Evolutionary conservation across 768 basidiomycete genomes (phyloP), one percentile per base, ranked within the genome.

Genomic region (Calocera cornea): DNA sequence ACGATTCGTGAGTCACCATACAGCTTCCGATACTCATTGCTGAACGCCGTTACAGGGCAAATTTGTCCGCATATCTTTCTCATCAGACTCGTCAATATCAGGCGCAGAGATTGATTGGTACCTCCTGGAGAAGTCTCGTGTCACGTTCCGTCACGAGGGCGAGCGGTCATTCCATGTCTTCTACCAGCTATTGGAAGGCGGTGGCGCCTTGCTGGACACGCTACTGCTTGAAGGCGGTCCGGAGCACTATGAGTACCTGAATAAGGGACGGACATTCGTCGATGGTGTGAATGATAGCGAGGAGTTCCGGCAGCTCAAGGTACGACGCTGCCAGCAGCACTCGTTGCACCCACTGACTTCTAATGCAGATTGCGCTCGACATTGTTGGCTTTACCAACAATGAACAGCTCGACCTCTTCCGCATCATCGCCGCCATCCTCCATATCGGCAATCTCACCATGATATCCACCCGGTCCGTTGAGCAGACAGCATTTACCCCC

Each of bases 71-170:
- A 98, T 99, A 69, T 89, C 88, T 74, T 99, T 99, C 77, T 85
- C 91, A 0, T 87, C 90, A 0, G 87, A 90, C 70, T 95, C 95
- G 1, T 92, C 92, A 71, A 99, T 99, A 67, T 90, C 94, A 0
- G 97, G 97, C 0, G 97, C 97, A 29, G 97, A 94, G 74, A 93
- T 98, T 68, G 95, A 99, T 76, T 98, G 97, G 97, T 99, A 99
- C 75, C 80, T 99, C 34, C 79, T 99, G 67, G 97, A 99, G 80
- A 99, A 99, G 82, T 95, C 92, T 73, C 80, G 97, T 70, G 95
- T 99, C 1, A 92, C 95, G 8, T 85, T 86, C 41, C 80, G 97
- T 65, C 91, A 86, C 69, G 86, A 88, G 68, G 90, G 89, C 0
- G 97, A 99, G 78, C 82, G 97, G 36, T 89, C 85, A 74, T 99